Base-by-base conservation (phyloP, 1,284 basidiomycete species). In the Vanrija sp. region DNA sequence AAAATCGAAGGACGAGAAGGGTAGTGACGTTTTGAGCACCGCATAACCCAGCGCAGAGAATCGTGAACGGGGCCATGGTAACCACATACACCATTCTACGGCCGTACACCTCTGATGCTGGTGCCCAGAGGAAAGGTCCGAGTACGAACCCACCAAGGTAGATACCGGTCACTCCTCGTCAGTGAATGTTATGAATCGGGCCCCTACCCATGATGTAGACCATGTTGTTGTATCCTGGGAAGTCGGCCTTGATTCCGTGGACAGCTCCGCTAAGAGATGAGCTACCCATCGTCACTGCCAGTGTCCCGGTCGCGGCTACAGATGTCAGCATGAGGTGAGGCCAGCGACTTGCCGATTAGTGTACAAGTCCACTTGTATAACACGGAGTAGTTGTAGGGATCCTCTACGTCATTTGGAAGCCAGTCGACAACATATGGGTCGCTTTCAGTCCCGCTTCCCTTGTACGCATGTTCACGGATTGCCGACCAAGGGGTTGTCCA, bases 1-100 rank as follows among this genome's bases (percentile, higher is more conserved):
- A 64, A 65, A 80, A 77, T 6, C 80, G 72, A 51, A 79, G 72
- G 29, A 79, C 63, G 34, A 81, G 69, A 48, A 80, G 60, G 9
- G 76, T 67, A 21, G 62, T 71, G 39, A 78, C 68, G 59, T 73
- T 78, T 19, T 74, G 61, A 2, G 70, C 60, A 0, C 78, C 71
- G 5, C 73, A 69, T 25, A 76, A 72, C 3, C 70, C 78, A 16
- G 77, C 65, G 54, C 78, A 78, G 66, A 79, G 78, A 44, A 71
- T 54, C 1, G 72, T 74, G 57, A 77, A 78, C 7, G 74, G 56
- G 52, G 73, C 62, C 46, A 73, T 69, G 28, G 77, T 72, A 38
- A 73, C 38, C 53, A 78, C 64, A 61, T 77, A 78, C 46, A 77
- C 52, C 48, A 65, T 66, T 23, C 66, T 60, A 5, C 73, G 62